A percentile compares a stretch with the other conserved stretches of the same genome.
Evolutionary conservation across 2,329 filamentous ascomycete genomes (phyloP).

Genomic region (Fusarium fujikuroi): DNA sequence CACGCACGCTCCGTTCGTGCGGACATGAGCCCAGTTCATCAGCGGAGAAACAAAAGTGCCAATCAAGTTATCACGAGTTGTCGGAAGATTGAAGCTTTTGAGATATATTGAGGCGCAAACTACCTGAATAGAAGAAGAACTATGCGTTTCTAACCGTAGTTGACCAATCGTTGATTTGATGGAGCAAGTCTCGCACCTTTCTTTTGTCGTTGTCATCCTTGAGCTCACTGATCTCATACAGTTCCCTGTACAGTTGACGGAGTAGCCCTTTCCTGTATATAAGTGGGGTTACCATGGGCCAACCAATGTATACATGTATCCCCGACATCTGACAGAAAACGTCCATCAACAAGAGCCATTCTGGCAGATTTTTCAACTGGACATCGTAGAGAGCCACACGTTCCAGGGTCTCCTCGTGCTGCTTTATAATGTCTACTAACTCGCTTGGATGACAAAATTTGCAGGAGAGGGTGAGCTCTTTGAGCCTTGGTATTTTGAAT

Average conservation of each 20-base stretch:
- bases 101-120: background rate
- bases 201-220: background rate
- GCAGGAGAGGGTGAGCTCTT: background rate
- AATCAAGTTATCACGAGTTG: background rate
- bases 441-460: background rate
- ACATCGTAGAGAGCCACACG: background rate
- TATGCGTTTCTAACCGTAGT: background rate
- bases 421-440: background rate
- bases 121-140: background rate
- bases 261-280: too few species aligned
- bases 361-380: background rate
- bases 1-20: background rate
- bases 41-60: background rate
- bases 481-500: background rate
- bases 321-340: background rate
- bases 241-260: background rate
- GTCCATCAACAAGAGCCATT: background rate
- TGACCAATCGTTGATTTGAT: background rate
- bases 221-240: background rate
- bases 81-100: background rate
- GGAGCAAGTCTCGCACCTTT: background rate
- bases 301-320: background rate
- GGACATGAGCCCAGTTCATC: background rate
- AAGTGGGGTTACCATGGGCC: background rate
- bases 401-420: background rate